Evolutionary conservation across 129 eudicot genomes (phyloP).

Genomic region (Flaveria brownii): DNA sequence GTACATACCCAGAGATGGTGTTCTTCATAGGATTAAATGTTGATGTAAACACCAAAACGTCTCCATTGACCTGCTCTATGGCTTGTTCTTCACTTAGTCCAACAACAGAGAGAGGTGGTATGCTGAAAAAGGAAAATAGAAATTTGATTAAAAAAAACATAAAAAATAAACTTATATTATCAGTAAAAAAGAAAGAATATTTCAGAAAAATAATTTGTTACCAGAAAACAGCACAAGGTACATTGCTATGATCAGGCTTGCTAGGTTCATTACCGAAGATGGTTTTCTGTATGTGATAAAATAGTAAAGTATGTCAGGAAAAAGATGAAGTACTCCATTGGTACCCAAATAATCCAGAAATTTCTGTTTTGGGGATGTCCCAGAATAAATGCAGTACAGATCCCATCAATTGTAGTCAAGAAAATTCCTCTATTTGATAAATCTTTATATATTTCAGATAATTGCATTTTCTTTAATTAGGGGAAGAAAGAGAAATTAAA

Average conservation of each 20-base stretch:
- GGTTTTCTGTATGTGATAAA: slow-evolving; percentile 65
- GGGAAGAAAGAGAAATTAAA: not conserved
- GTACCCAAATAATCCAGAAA: not conserved
- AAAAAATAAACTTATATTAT: not conserved
- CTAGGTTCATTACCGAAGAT: slow-evolving; percentile 75
- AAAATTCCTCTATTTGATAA: not conserved
- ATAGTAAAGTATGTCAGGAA: not conserved
- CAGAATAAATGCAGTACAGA: not conserved
- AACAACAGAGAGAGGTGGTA: slow-evolving; percentile 99
- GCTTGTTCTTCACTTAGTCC: slow-evolving; percentile 98
- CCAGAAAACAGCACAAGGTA: slow-evolving; percentile 97
- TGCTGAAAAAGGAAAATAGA: slow-evolving; percentile 51
- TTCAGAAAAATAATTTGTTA: slow-evolving; percentile 31
- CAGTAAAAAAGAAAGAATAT: not conserved
- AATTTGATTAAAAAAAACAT: not conserved
- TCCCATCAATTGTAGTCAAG: not conserved
- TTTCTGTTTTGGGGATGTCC: not conserved
- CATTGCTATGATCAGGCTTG: slow-evolving; percentile 67
- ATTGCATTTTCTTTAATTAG: slow-evolving; percentile 6
- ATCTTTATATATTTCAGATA: not conserved
- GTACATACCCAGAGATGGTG: slow-evolving; percentile 82
- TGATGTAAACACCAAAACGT: slow-evolving; percentile 79
- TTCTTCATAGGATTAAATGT: slow-evolving; percentile 94
- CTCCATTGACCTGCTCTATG: slow-evolving; percentile 74
- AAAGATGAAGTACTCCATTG: not conserved